phyloP scores from a whole-genome alignment of 192 early-diverging fungal species.

The Diversispora epigaea region DNA sequence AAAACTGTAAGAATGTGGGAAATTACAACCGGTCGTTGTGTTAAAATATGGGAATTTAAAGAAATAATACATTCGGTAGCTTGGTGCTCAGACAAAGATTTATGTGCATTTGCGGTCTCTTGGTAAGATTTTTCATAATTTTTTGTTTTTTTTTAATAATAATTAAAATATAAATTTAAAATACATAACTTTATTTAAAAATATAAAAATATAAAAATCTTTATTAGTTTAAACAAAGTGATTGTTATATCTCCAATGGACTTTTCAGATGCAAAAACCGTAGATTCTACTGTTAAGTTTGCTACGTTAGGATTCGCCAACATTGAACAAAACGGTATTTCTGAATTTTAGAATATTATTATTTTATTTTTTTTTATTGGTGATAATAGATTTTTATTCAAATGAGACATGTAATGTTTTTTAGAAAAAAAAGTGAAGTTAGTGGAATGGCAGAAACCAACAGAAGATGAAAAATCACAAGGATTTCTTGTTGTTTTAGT shows the following conservation, averaged over 20 bases:
- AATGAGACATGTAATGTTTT: neutral
- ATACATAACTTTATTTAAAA: neutral
- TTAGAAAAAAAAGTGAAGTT: constrained; percentile 33
- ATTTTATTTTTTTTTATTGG: constrained; percentile 32
- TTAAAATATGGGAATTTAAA: constrained; percentile 72
- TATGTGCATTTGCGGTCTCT: constrained; percentile 78
- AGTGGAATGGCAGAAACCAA: constrained; percentile 54
- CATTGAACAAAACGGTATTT: constrained; percentile 20
- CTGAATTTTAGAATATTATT: constrained; percentile 19
- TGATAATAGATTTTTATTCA: constrained; percentile 10
- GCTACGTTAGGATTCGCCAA: constrained; percentile 47
- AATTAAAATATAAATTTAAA: neutral
- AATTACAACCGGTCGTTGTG: constrained; percentile 82
- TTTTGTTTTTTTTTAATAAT: neutral
- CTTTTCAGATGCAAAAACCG: constrained; percentile 47
- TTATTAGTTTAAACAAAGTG: constrained; percentile 44
- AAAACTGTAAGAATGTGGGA: constrained; percentile 89
- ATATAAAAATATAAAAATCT: neutral
- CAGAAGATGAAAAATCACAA: constrained; percentile 49
- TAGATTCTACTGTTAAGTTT: constrained; percentile 45
- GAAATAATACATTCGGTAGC: constrained; percentile 69
- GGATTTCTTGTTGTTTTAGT: constrained; percentile 49
- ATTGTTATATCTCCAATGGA: constrained; percentile 41
- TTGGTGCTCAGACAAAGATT: constrained; percentile 86
- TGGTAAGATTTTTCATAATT: constrained; percentile 34